Conservation (phyloP, 495 filamentous ascomycete species). For the Aspergillus wentii region DNA sequence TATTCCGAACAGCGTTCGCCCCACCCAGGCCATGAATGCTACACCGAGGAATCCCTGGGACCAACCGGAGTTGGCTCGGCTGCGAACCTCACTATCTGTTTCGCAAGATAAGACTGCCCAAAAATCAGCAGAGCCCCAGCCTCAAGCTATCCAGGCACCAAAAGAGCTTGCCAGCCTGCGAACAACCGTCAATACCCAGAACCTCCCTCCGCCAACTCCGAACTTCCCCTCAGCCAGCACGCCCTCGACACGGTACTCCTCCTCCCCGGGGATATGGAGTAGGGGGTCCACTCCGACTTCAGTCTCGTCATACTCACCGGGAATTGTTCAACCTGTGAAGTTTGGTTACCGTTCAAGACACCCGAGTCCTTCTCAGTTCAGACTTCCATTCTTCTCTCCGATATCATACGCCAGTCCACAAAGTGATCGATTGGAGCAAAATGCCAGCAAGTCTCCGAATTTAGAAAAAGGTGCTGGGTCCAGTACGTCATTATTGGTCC, state of each 20-base stretch:
- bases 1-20: conserved; percentile 22
- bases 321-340: conserved; percentile 60
- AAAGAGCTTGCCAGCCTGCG: conserved; percentile 40
- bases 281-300: conserved; percentile 96
- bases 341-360: conserved; percentile 53
- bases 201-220: conserved; percentile 62
- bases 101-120: conserved; percentile 9
- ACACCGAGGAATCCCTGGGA: conserved; percentile 1
- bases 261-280: conserved; percentile 81
- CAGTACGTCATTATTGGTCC: conserved; percentile 8
- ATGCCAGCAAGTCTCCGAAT: conserved; percentile 37
- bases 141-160: conserved; percentile 22
- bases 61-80: conserved; percentile 3
- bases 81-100: conserved; percentile 6
- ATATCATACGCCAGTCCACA: conserved; percentile 45
- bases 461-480: conserved; percentile 11
- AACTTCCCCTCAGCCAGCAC: conserved; percentile 67
- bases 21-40: conserved; percentile 7
- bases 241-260: conserved; percentile 91
- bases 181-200: conserved; percentile 47
- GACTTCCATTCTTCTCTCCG: conserved; percentile 57
- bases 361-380: conserved; percentile 58
- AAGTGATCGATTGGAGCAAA: conserved; percentile 58
- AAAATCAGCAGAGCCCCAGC: conserved; percentile 12
- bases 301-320: conserved; percentile 90